Evolutionary conservation across 495 filamentous ascomycete genomes (phyloP).

Genomic region (Aspergillus mulundensis): DNA sequence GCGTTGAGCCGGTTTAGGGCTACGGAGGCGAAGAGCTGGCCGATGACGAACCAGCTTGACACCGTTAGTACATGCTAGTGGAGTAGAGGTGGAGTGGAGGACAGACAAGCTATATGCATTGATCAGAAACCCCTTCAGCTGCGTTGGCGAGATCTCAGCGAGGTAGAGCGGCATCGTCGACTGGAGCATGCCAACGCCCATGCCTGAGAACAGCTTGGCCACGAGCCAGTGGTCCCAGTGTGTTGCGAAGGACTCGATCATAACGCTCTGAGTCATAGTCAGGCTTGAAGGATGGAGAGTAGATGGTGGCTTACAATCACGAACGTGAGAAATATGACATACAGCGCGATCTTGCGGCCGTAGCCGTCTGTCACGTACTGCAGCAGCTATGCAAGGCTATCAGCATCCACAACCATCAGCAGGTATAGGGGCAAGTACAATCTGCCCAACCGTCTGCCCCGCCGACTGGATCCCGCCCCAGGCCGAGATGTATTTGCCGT

Average conservation of each 20-base stretch:
- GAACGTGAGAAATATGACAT: slow-evolving; percentile 15
- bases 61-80: background rate
- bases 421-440: slow-evolving; percentile 14
- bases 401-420: background rate
- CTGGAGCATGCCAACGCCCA: slow-evolving; percentile 41
- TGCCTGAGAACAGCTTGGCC: slow-evolving; percentile 39
- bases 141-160: slow-evolving; percentile 37
- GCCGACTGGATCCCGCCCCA: slow-evolving; percentile 41
- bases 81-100: background rate
- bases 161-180: slow-evolving; percentile 40
- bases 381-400: slow-evolving; percentile 18
- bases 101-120: slow-evolving; percentile 38
- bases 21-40: slow-evolving; percentile 38
- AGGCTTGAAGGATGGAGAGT: background rate
- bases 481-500: slow-evolving; percentile 33
- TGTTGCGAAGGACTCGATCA: slow-evolving; percentile 35
- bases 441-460: slow-evolving; percentile 33
- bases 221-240: slow-evolving; percentile 38
- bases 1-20: slow-evolving; percentile 29
- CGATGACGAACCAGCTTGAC: slow-evolving; percentile 37
- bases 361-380: slow-evolving; percentile 29
- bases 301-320: slow-evolving; percentile 1
- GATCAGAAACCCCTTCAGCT: slow-evolving; percentile 36
- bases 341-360: slow-evolving; percentile 13
- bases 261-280: slow-evolving; percentile 19